phyloP scores from a whole-genome alignment of 1,284 basidiomycete species.

The Calocybe gambosa region DNA sequence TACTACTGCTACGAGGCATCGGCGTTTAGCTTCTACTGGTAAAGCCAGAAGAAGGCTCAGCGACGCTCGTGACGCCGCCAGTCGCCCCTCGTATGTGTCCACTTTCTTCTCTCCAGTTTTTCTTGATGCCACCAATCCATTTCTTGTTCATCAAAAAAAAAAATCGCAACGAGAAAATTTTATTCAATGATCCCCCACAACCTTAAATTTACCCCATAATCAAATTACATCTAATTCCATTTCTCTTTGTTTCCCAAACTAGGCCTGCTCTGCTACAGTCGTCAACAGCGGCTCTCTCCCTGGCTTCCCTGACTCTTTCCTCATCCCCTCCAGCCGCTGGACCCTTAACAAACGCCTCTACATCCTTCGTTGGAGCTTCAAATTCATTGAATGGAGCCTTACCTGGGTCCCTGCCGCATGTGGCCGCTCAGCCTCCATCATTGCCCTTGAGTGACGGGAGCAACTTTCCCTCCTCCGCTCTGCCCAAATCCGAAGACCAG shows the following conservation, averaged over 20 bases:
- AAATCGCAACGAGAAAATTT: no score
- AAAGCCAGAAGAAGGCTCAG: constrained; percentile 63
- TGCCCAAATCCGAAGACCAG: constrained; percentile 7
- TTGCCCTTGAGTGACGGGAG: constrained; percentile 19
- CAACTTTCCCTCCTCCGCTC: constrained; percentile 13
- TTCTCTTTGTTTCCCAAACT: neutral
- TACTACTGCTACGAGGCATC: constrained; percentile 43
- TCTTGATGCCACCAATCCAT: constrained; percentile 7
- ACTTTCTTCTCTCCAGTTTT: constrained; percentile 6
- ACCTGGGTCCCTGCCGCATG: constrained; percentile 7
- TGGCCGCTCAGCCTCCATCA: constrained; percentile 11
- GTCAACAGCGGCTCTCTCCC: constrained; percentile 39
- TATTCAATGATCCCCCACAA: neutral
- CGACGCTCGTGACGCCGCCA: constrained; percentile 70
- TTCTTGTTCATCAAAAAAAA: neutral
- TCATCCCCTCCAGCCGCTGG: constrained; percentile 36
- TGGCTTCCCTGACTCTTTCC: constrained; percentile 50
- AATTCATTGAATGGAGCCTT: constrained; percentile 12
- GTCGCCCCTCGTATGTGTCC: constrained; percentile 59
- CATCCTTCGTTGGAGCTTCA: constrained; percentile 25
- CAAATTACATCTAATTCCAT: neutral
- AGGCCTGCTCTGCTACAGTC: constrained; percentile 41
- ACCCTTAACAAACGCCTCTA: constrained; percentile 18
- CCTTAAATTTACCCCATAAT: neutral
- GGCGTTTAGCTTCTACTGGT: constrained; percentile 61